Conservation (phyloP, 1,139 yeast species). For the Geotrichum restrictum region DNA sequence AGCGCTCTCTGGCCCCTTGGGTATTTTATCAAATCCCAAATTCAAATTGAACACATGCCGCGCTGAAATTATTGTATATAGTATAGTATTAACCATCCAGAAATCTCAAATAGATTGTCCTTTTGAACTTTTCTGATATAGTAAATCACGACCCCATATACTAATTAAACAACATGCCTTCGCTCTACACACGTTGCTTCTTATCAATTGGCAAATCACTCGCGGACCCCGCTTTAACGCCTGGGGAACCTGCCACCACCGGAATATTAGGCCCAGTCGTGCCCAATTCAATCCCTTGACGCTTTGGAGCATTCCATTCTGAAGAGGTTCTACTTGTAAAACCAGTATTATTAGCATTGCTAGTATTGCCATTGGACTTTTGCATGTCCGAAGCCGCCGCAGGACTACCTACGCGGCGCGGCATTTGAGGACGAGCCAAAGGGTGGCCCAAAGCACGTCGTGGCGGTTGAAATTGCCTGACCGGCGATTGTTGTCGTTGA, state of each 20-base stretch:
- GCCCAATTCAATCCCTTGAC: conserved; percentile 12
- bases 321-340: no score
- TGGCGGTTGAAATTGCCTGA: neutral
- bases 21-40: no score
- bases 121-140: no score
- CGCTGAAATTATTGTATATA: no score
- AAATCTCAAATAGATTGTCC: no score
- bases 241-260: no score
- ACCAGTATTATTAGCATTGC: neutral
- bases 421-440: neutral
- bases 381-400: neutral
- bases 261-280: conserved; percentile 7
- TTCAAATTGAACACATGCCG: no score
- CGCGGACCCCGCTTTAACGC: neutral
- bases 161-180: neutral
- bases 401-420: neutral
- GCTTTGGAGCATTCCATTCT: neutral
- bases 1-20: no score
- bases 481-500: neutral
- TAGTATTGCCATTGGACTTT: neutral
- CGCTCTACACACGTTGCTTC: conserved; percentile 4
- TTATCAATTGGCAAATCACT: conserved; percentile 5
- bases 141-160: no score
- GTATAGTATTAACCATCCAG: no score
- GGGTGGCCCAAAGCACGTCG: neutral